Evolutionary conservation across 1,139 yeast species (phyloP).

Genomic region (Debaryomyces singareniensis): DNA sequence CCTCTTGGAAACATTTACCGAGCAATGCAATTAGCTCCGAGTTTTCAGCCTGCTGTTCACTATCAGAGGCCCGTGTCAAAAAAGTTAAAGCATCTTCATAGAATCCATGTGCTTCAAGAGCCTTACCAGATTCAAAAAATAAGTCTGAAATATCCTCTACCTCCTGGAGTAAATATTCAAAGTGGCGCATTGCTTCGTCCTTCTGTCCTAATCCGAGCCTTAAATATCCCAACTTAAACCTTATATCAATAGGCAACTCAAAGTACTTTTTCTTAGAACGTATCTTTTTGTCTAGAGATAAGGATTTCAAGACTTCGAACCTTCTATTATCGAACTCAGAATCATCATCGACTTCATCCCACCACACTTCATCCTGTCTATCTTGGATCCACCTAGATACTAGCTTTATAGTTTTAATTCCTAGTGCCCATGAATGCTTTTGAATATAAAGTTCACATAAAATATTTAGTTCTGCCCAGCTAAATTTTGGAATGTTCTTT

Average conservation of each 20-base stretch:
- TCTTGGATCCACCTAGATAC: conserved; percentile 81
- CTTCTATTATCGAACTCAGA: conserved; percentile 65
- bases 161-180: conserved; percentile 52
- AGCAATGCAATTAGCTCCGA: conserved; percentile 54
- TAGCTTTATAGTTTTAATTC: conserved; percentile 58
- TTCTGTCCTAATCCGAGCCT: conserved; percentile 60
- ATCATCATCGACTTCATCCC: conserved; percentile 77
- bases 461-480: conserved; percentile 85
- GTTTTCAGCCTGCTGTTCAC: conserved; percentile 38
- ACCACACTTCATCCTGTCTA: conserved; percentile 66
- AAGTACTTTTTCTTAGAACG: conserved; percentile 28
- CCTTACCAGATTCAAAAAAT: conserved; percentile 69
- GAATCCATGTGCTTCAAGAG: conserved; percentile 60
- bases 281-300: conserved; percentile 11
- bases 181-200: conserved; percentile 63
- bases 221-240: conserved; percentile 71
- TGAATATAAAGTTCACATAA: conserved; percentile 71
- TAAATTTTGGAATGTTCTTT: conserved; percentile 45
- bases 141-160: conserved; percentile 66
- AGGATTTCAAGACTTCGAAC: conserved; percentile 22
- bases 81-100: conserved; percentile 69
- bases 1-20: conserved; percentile 74
- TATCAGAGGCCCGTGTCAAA: conserved; percentile 46
- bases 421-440: conserved; percentile 57
- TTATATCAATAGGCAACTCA: conserved; percentile 74